Percentiles rank a stretch among this genome's conserved stretches.
Conservation (phyloP, 495 filamentous ascomycete genomes). For the Recurvomyces mirabilis region DNA sequence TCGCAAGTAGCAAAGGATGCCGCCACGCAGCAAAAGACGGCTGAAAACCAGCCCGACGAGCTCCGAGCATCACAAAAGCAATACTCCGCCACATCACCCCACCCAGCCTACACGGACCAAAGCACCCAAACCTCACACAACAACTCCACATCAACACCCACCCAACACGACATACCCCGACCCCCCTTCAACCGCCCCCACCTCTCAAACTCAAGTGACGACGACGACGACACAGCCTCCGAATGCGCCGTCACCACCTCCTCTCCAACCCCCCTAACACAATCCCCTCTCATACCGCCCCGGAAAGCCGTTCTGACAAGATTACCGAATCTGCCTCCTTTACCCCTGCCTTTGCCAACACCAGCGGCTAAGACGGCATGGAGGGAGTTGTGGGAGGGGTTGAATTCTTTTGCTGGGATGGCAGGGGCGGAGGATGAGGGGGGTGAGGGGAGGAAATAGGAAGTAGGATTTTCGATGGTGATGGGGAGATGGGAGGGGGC, state of each 20-base stretch:
- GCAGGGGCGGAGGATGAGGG: constrained; percentile 4
- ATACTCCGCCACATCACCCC: too few species aligned
- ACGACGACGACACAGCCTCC: background rate
- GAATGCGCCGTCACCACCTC: constrained; percentile 16
- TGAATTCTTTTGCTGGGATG: constrained; percentile 20
- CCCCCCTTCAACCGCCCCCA: too few species aligned
- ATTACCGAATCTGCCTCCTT: too few species aligned
- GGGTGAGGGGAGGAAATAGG: background rate
- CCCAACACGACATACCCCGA: too few species aligned
- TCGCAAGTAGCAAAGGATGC: background rate
- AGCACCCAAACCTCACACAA: background rate
- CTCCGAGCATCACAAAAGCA: too few species aligned
- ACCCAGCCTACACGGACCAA: background rate
- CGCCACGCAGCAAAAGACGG: background rate
- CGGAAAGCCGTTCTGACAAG: too few species aligned
- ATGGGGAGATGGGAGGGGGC: background rate
- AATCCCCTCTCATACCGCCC: background rate
- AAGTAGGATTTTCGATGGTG: too few species aligned
- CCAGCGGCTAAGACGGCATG: constrained; percentile 16
- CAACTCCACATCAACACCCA: background rate
- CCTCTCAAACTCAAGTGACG: too few species aligned
- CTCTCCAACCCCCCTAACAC: background rate
- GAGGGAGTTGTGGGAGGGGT: constrained; percentile 21
- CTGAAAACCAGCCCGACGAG: too few species aligned
- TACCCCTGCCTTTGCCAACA: too few species aligned